Evolutionary conservation across 2,329 filamentous ascomycete genomes (phyloP).

Genomic region (Peltaster fructicola): DNA sequence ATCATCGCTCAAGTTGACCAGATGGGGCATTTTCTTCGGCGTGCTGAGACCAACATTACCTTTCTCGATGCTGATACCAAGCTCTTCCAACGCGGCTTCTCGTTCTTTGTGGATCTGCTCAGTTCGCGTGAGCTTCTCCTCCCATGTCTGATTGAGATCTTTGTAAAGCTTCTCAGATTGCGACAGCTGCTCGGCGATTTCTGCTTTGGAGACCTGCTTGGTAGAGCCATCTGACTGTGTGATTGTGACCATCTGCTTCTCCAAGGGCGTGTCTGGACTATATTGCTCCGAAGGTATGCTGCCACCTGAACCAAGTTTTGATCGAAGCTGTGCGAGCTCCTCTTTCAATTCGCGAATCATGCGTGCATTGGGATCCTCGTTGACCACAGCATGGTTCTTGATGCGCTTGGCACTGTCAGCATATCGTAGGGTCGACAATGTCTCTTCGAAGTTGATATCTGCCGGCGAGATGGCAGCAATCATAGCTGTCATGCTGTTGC

Average conservation of each 20-base stretch:
- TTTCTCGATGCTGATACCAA: conserved; percentile 98
- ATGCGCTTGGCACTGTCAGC: conserved; percentile 96
- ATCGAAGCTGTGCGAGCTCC: conserved; percentile 67
- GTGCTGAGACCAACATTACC: conserved; percentile 89
- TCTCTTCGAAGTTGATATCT: conserved; percentile 98
- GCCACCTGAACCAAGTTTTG: conserved; percentile 48
- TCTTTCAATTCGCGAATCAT: conserved; percentile 99
- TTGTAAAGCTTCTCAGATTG: conserved; percentile 93
- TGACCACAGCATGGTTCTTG: conserved; percentile 98
- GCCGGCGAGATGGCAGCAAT: conserved; percentile 96
- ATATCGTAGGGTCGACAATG: conserved; percentile 84
- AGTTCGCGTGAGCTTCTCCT: conserved; percentile 85
- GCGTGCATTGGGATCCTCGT: conserved; percentile 94
- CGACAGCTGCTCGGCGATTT: conserved; percentile 89
- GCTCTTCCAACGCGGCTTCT: conserved; percentile 82
- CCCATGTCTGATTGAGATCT: conserved; percentile 97
- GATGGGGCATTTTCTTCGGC: conserved; percentile 97
- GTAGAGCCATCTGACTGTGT: conserved; percentile 66
- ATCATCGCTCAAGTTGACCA: conserved; percentile 74
- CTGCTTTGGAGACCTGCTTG: conserved; percentile 94
- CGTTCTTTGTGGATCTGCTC: conserved; percentile 96
- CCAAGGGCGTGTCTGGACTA: conserved; percentile 75
- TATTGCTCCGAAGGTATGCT: conserved; percentile 50
- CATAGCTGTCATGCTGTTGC: conserved; percentile 99
- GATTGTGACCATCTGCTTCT: conserved; percentile 93